phyloP scores from a whole-genome alignment of 768 basidiomycete genomes.

The Macrolepiota dolichaula region DNA sequence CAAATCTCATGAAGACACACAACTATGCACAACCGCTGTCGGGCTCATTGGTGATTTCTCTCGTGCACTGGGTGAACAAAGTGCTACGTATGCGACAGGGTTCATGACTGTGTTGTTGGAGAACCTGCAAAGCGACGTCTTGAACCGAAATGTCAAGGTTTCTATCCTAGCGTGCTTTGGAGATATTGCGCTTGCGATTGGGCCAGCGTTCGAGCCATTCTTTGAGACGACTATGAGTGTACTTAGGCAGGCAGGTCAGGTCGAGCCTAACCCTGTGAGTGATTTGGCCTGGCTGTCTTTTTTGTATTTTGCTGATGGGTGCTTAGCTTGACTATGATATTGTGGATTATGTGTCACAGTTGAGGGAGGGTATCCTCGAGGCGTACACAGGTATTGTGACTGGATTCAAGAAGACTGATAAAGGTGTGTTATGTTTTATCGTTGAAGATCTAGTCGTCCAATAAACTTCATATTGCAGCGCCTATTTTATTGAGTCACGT shows the following conservation, averaged over 20 bases:
- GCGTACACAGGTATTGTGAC: slow-evolving; percentile 95
- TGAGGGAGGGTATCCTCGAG: slow-evolving; percentile 95
- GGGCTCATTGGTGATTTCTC: slow-evolving; percentile 95
- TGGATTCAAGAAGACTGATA: slow-evolving; percentile 80
- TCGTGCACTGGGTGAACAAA: slow-evolving; percentile 86
- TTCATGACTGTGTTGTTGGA: slow-evolving; percentile 94
- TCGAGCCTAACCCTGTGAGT: slow-evolving; percentile 84
- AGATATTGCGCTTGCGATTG: slow-evolving; percentile 93
- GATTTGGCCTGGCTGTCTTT: background rate
- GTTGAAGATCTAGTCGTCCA: background rate
- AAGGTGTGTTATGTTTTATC: slow-evolving; percentile 46
- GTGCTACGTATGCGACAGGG: slow-evolving; percentile 74
- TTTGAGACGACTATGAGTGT: slow-evolving; percentile 89
- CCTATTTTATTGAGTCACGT: slow-evolving; percentile 67
- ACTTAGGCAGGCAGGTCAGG: slow-evolving; percentile 82
- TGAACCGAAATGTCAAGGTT: slow-evolving; percentile 95
- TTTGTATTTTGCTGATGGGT: slow-evolving; percentile 4
- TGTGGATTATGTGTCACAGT: slow-evolving; percentile 84
- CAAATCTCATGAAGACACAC: slow-evolving; percentile 90
- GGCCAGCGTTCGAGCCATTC: slow-evolving; percentile 82
- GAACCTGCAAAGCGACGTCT: slow-evolving; percentile 84
- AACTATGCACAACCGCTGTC: slow-evolving; percentile 92
- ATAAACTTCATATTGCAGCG: slow-evolving; percentile 26
- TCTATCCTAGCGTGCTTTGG: slow-evolving; percentile 95
- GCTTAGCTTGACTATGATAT: slow-evolving; percentile 77